A percentile compares a stretch with the other conserved stretches of the same genome.
Evolutionary conservation across 345 rosid genomes (phyloP).

Genomic region (Rhodomyrtus tomentosa): DNA sequence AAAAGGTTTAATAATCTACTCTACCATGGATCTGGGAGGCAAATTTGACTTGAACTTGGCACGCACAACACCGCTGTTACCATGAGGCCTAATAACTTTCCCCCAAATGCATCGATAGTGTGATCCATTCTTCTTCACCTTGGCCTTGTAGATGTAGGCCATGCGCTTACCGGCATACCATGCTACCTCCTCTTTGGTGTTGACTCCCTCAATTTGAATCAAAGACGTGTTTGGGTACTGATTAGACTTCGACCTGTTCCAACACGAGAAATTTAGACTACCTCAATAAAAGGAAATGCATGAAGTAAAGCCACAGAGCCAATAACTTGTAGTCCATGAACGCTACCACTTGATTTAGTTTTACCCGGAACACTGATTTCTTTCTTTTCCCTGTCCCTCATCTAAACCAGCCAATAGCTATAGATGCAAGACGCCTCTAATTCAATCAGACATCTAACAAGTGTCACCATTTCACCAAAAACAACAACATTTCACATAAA

Average conservation of each 20-base stretch:
- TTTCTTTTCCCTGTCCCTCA: not conserved
- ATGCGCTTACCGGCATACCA: conserved; percentile 85
- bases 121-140: conserved; percentile 67
- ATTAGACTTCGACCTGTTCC: conserved; percentile 70
- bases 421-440: not conserved
- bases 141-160: conserved; percentile 95
- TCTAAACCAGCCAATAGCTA: not conserved
- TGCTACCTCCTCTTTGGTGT: conserved; percentile 66
- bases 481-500: not conserved
- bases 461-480: no score
- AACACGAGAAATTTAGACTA: not conserved
- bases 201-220: conserved; percentile 85
- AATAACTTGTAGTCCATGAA: not conserved
- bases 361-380: not conserved
- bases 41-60: conserved; percentile 82
- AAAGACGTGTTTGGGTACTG: conserved; percentile 77
- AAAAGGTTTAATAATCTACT: not conserved
- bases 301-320: not conserved
- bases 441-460: not conserved
- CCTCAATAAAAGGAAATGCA: not conserved
- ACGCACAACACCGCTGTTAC: conserved; percentile 89
- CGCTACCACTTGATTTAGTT: not conserved
- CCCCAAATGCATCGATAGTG: conserved; percentile 98
- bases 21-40: conserved; percentile 89
- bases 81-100: conserved; percentile 78